Conservation (phyloP, 148 eudicot species). For the Diospyros kaki region DNA sequence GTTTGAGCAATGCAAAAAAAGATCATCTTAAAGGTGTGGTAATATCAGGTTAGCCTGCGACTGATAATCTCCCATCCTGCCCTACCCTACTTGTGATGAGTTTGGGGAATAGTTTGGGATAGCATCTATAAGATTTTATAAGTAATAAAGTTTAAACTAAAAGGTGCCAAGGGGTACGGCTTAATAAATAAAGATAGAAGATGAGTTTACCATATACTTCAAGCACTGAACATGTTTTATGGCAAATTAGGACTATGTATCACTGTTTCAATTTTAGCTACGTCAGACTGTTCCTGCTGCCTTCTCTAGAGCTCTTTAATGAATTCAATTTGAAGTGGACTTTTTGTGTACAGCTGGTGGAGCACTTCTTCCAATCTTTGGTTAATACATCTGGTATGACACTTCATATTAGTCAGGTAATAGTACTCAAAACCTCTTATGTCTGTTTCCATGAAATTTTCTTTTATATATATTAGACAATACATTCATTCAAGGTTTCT, state of each 20-base stretch:
- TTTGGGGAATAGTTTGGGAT: no score
- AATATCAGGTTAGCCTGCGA: background rate
- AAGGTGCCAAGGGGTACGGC: background rate
- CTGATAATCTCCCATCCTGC: background rate
- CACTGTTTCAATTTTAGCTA: background rate
- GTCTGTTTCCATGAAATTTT: background rate
- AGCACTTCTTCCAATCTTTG: conserved; percentile 97
- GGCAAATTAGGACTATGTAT: background rate
- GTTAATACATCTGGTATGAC: conserved; percentile 99
- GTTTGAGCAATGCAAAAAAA: no score
- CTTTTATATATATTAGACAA: no score
- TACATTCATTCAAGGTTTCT: no score
- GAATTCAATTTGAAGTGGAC: no score
- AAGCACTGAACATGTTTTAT: background rate
- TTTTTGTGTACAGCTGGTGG: conserved; percentile 56
- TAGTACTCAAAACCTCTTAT: background rate
- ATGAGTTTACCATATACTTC: background rate
- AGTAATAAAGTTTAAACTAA: no score
- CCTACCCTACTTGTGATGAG: no score
- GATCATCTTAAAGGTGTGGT: no score
- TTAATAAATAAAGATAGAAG: background rate
- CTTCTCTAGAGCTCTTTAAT: background rate
- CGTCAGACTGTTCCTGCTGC: background rate
- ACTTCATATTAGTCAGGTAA: conserved; percentile 94
- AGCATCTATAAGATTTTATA: no score